Conservation (phyloP, 352 stramenopile species). For the Pythium phragmiticola region DNA sequence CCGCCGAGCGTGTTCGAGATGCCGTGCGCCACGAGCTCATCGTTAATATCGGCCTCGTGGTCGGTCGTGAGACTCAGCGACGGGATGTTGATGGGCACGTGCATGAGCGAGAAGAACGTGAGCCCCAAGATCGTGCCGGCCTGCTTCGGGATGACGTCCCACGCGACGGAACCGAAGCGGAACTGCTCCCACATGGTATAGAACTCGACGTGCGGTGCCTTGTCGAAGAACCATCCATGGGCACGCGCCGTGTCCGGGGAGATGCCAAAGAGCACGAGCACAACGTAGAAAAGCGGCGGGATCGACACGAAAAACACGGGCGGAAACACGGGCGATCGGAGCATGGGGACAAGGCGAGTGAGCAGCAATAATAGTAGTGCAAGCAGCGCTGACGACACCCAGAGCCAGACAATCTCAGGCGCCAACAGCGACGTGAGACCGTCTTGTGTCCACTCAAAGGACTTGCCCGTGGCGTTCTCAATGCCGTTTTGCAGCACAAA, state of each 20-base stretch:
- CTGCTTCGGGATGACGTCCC: conserved; percentile 74
- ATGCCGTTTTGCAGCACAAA: conserved; percentile 86
- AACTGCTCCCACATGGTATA: conserved; percentile 80
- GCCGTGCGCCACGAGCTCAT: conserved; percentile 91
- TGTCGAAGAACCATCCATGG: conserved; percentile 77
- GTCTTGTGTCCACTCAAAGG: conserved; percentile 56
- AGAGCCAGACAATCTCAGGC: conserved; percentile 60
- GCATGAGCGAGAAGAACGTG: conserved; percentile 92
- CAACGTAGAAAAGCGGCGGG: conserved; percentile 72
- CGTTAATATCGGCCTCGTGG: conserved; percentile 91
- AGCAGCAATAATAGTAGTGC: conserved; percentile 53
- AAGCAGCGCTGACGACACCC: conserved; percentile 58
- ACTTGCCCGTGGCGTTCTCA: conserved; percentile 76
- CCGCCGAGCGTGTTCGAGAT: conserved; percentile 90
- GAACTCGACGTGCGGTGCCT: conserved; percentile 62
- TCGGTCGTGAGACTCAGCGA: conserved; percentile 81
- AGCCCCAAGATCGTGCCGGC: conserved; percentile 82
- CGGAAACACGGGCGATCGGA: conserved; percentile 61
- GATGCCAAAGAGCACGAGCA: conserved; percentile 49
- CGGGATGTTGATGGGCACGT: conserved; percentile 96
- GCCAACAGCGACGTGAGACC: conserved; percentile 56
- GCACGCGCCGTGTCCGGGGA: conserved; percentile 53
- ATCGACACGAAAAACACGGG: conserved; percentile 84
- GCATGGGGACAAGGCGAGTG: conserved; percentile 38
- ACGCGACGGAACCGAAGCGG: conserved; percentile 59